Evolutionary conservation across 176 grass and related monocot species (phyloP).

Genomic region (Aegilops tauschii): DNA sequence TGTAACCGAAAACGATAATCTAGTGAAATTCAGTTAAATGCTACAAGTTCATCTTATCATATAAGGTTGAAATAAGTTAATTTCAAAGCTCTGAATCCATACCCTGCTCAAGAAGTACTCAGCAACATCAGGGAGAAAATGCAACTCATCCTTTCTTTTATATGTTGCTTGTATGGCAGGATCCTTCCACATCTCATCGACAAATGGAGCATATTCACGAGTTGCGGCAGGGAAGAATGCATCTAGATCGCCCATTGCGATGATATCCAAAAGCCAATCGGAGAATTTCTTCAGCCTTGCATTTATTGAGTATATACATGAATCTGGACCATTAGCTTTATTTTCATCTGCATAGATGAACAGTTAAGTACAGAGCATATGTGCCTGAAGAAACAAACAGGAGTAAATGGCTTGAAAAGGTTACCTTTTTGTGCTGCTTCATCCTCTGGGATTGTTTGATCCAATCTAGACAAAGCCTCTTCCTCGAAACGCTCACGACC

Average conservation of each 20-base stretch:
- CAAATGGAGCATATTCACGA: slow-evolving; percentile 89
- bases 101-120: slow-evolving; percentile 92
- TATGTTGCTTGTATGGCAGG: slow-evolving; percentile 84
- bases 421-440: slow-evolving; percentile 47
- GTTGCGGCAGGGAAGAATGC: slow-evolving; percentile 97
- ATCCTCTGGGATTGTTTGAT: slow-evolving; percentile 22
- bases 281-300: slow-evolving; percentile 91
- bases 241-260: slow-evolving; percentile 94
- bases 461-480: slow-evolving; percentile 62
- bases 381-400: not conserved
- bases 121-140: slow-evolving; percentile 84
- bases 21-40: not conserved
- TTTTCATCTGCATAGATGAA: slow-evolving; percentile 53
- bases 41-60: not conserved
- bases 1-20: not conserved
- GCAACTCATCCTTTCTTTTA: slow-evolving; percentile 85
- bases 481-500: slow-evolving; percentile 91
- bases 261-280: slow-evolving; percentile 97
- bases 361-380: not conserved
- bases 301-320: slow-evolving; percentile 89
- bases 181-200: slow-evolving; percentile 95
- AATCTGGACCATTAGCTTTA: slow-evolving; percentile 45
- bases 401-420: slow-evolving; percentile 1
- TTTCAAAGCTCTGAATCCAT: slow-evolving; percentile 13
- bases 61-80: not conserved